phyloP scores from a whole-genome alignment of 495 filamentous ascomycete species.

The Aspergillus nidulans region DNA sequence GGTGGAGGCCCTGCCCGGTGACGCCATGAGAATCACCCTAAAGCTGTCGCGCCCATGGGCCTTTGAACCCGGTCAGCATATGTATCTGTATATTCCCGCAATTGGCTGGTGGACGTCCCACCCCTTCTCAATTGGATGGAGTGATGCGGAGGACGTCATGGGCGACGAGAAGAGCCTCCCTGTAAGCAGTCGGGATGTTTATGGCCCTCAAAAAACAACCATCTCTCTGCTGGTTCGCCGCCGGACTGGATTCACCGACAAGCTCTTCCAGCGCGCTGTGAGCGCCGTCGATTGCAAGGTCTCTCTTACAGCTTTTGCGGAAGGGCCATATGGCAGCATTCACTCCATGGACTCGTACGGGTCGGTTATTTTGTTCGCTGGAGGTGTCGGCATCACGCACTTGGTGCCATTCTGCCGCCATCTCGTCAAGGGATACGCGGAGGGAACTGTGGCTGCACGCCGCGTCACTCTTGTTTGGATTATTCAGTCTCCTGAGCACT shows the following conservation, averaged over 20 bases:
- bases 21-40: slow-evolving; percentile 77
- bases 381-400: slow-evolving; percentile 91
- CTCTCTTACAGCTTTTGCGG: slow-evolving; percentile 59
- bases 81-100: slow-evolving; percentile 76
- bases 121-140: slow-evolving; percentile 92
- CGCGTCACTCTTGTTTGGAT: slow-evolving; percentile 84
- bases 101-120: slow-evolving; percentile 81
- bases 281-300: slow-evolving; percentile 38
- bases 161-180: slow-evolving; percentile 43
- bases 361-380: slow-evolving; percentile 83
- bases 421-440: slow-evolving; percentile 66
- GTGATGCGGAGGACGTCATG: slow-evolving; percentile 40
- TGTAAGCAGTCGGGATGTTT: slow-evolving; percentile 32
- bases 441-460: slow-evolving; percentile 73
- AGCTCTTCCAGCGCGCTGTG: slow-evolving; percentile 62
- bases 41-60: slow-evolving; percentile 70
- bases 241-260: slow-evolving; percentile 81
- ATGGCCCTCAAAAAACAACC: slow-evolving; percentile 46
- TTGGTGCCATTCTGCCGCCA: slow-evolving; percentile 85
- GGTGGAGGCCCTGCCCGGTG: slow-evolving; percentile 74
- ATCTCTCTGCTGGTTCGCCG: slow-evolving; percentile 79
- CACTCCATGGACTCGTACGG: slow-evolving; percentile 86
- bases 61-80: slow-evolving; percentile 80
- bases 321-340: slow-evolving; percentile 84
- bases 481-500: slow-evolving; percentile 76